Conservation (phyloP, 257 asterid species). For the Cynanchum wilfordii region DNA sequence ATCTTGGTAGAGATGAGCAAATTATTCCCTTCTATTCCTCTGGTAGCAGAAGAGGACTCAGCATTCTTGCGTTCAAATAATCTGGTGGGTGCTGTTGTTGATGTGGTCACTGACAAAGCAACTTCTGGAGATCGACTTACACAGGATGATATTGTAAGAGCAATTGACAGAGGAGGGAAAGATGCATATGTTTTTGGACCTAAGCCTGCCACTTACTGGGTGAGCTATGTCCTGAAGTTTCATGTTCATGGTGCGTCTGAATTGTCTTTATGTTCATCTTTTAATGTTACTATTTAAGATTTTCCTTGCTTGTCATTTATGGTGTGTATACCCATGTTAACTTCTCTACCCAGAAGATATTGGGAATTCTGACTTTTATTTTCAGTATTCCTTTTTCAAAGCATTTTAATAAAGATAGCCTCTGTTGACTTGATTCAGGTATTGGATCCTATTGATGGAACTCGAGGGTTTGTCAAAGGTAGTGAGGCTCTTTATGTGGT, state of each 20-base stretch:
- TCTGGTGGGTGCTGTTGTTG: constrained; percentile 61
- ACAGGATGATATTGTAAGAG: constrained; percentile 53
- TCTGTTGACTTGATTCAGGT: constrained; percentile 42
- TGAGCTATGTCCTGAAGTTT: constrained; percentile 27
- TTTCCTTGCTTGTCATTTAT: not conserved
- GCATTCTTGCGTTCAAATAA: constrained; percentile 67
- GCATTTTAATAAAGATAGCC: constrained; percentile 10
- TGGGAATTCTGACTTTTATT: not conserved
- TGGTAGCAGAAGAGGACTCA: constrained; percentile 98
- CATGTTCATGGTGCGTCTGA: not conserved
- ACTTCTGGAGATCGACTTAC: constrained; percentile 34
- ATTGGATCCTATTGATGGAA: constrained; percentile 97
- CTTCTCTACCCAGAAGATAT: not conserved
- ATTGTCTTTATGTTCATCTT: not conserved
- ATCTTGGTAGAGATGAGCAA: constrained; percentile 56
- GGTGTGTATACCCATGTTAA: not conserved
- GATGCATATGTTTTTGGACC: constrained; percentile 63
- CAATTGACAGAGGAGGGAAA: constrained; percentile 93
- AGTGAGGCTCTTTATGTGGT: constrained; percentile 90
- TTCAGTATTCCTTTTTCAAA: constrained; percentile 7
- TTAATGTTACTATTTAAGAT: not conserved
- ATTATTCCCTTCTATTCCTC: constrained; percentile 74
- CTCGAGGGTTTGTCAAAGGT: constrained; percentile 93
- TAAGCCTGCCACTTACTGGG: constrained; percentile 87
- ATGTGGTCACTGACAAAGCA: constrained; percentile 48